Evolutionary conservation across 2,329 filamentous ascomycete genomes (phyloP).

Genomic region (Stagonosporopsis vannaccii): DNA sequence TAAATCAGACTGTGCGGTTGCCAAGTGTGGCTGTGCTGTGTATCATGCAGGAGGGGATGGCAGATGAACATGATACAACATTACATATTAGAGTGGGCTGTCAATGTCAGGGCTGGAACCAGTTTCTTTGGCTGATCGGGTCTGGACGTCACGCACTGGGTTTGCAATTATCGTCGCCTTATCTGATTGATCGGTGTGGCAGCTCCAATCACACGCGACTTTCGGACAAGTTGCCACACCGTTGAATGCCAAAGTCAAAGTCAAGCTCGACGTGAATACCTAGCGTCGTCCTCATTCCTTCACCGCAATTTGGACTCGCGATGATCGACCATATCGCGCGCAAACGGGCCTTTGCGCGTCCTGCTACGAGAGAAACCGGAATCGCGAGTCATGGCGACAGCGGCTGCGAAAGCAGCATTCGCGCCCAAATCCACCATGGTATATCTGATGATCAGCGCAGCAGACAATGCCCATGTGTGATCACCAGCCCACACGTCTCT

Average conservation of each 20-base stretch:
- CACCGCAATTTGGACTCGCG: conserved; percentile 14
- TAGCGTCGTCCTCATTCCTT: conserved; percentile 9
- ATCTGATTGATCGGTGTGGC: conserved; percentile 16
- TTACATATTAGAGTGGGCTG: conserved; percentile 5
- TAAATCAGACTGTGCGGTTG: conserved; percentile 47
- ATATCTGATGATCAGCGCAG: conserved; percentile 9
- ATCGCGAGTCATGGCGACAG: conserved; percentile 8
- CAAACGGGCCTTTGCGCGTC: conserved; percentile 1
- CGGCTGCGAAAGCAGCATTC: no score
- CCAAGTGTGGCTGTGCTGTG: conserved; percentile 5
- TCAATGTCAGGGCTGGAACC: conserved; percentile 6
- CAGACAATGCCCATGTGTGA: not conserved
- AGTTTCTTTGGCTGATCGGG: not conserved
- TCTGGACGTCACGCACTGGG: conserved; percentile 9
- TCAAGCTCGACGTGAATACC: not conserved
- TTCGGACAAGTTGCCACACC: conserved; percentile 13
- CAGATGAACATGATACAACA: conserved; percentile 3
- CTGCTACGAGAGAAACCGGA: conserved; percentile 1
- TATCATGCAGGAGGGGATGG: not conserved
- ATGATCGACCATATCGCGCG: not conserved
- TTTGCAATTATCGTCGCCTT: not conserved
- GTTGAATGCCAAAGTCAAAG: not conserved
- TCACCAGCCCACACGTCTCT: no score
- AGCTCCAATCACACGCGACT: conserved; percentile 14
- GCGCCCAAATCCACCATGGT: no score